Evolutionary conservation across 441 rosid species (phyloP).

Genomic region (Macaranga tanarius): DNA sequence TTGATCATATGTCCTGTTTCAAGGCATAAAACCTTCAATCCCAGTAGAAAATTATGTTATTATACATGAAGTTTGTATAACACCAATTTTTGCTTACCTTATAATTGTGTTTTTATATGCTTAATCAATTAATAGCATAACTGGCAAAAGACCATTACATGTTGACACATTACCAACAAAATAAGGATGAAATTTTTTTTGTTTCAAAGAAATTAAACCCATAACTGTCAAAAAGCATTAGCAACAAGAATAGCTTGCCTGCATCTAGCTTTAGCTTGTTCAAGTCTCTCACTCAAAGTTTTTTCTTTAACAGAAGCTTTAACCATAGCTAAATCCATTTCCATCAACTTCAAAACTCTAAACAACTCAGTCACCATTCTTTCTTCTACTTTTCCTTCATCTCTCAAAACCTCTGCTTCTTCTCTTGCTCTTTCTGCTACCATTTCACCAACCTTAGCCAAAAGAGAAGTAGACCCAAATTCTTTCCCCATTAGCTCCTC

Average conservation of each 20-base stretch:
- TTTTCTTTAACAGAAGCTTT: conserved; percentile 84
- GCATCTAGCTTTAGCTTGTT: conserved; percentile 83
- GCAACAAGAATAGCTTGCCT: conserved; percentile 95
- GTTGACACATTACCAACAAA: neutral
- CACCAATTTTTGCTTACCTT: too few species aligned
- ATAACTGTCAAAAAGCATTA: conserved; percentile 48
- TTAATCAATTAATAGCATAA: neutral
- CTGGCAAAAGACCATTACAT: neutral
- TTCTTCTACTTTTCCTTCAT: conserved; percentile 79
- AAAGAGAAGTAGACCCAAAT: conserved; percentile 74
- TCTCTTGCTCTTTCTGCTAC: conserved; percentile 88
- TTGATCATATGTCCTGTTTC: neutral
- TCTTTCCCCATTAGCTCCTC: conserved; percentile 69
- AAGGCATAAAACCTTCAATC: too few species aligned
- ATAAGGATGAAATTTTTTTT: neutral
- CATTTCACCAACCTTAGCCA: conserved; percentile 75
- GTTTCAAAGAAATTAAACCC: neutral
- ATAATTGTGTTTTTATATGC: too few species aligned
- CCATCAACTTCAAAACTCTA: conserved; percentile 87
- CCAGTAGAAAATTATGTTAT: too few species aligned
- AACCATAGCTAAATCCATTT: conserved; percentile 97
- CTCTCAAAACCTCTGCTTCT: conserved; percentile 79
- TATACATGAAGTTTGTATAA: too few species aligned
- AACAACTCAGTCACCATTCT: conserved; percentile 81
- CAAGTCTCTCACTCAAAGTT: conserved; percentile 68